A percentile compares a stretch with the other conserved stretches of the same genome.
These are phyloP conservation scores for Ambrosiella xylebori DNA, from an alignment of 2,329 filamentous ascomycete species.

Conservation along the genomic window DNA sequence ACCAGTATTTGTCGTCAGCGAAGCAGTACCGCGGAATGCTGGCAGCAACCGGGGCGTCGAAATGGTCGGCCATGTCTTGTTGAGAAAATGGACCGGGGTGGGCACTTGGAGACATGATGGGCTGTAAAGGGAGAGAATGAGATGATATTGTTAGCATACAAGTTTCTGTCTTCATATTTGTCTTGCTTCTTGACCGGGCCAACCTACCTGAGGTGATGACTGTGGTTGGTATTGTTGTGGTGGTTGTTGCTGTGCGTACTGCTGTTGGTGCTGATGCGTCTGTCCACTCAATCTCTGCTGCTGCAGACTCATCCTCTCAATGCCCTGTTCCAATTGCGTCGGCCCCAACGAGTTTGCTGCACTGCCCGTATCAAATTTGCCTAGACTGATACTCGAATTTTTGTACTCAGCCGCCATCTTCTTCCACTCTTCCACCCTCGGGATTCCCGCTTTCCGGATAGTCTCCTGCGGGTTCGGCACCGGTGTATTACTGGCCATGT, in stretches of 20 bases:
- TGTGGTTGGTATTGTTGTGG: slow-evolving; percentile 5
- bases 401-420: slow-evolving; percentile 99
- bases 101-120: not conserved
- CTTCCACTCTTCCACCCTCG: slow-evolving; percentile 96
- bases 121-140: not conserved
- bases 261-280: slow-evolving; percentile 5
- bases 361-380: slow-evolving; percentile 57
- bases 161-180: not conserved
- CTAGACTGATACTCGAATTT: slow-evolving; percentile 92
- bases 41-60: slow-evolving; percentile 63
- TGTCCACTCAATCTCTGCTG: slow-evolving; percentile 17
- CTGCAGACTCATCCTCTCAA: slow-evolving; percentile 25
- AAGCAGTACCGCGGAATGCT: slow-evolving; percentile 88
- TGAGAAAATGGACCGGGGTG: slow-evolving; percentile 1
- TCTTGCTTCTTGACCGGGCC: not conserved
- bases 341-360: slow-evolving; percentile 19
- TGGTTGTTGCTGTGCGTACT: slow-evolving; percentile 4
- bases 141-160: not conserved
- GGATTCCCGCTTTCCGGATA: slow-evolving; percentile 74
- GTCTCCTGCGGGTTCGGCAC: slow-evolving; percentile 72
- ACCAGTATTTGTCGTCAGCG: slow-evolving; percentile 97
- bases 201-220: slow-evolving; percentile 2
- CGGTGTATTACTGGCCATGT: slow-evolving; percentile 74
- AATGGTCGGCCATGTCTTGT: slow-evolving; percentile 30
- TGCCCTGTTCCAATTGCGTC: slow-evolving; percentile 41